Evolutionary conservation across 495 filamentous ascomycete species (phyloP), one percentile per base, ranked within the genome.

Genomic region (Penicillium angulare): DNA sequence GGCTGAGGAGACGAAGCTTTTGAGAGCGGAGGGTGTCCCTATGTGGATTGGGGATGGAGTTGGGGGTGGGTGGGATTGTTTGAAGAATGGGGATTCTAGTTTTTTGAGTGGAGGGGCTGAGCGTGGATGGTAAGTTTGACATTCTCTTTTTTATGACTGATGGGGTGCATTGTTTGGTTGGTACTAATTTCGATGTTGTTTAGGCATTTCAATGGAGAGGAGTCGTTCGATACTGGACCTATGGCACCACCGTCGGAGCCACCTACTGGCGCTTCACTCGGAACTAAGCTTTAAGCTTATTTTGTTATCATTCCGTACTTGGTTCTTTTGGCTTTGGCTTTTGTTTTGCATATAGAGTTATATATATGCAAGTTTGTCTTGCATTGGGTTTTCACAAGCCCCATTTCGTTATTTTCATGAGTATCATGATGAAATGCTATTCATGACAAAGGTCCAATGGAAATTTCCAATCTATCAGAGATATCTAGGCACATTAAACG

Each of bases 111-210:
- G 75, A 33, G 93, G 93, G 5, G 89, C 90, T 55, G 92, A 97
- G 71, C 77, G 92, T 64, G 88, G 88, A 55, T 97, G 91, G 90
- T 92, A 59, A 76, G 88, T 83, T n/a, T n/a, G n/a, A n/a, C 33
- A 52, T 43, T 43, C 23, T 41, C 47, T 42, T 9, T 53, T 3
- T 31, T 13, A n/a, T n/a, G n/a, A n/a, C n/a, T n/a, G n/a, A n/a
- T n/a, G n/a, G n/a, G n/a, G n/a, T n/a, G n/a, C n/a, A n/a, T n/a
- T 20, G 34, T 13, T 31, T n/a, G 18, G 6, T 16, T 40, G 16
- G 55, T 44, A 20, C 49, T 55, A 31, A 56, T 56, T 31, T 29
- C 63, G 23, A 26, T 9, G 18, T 49, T 4, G 53, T 26, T 18
- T 48, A 90, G 86, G 87, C 80, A 80, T 55, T 90, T 92, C 50